Conservation (phyloP, 129 eudicot genomes). For the Kitagawia praeruptora region DNA sequence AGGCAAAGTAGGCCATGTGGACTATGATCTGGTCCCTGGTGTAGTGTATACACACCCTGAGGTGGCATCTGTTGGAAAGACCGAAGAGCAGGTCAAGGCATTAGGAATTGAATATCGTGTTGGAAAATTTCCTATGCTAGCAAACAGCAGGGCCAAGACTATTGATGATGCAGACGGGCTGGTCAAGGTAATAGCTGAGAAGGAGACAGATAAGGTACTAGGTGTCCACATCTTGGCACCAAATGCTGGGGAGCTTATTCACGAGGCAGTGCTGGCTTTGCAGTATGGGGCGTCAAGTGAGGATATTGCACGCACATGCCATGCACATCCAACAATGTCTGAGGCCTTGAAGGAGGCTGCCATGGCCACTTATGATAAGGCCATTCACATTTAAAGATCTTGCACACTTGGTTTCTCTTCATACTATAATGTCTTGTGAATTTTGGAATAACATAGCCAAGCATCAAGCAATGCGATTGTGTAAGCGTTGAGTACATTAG, state of each 20-base stretch:
- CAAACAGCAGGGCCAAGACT: constrained; percentile 86
- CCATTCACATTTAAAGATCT: constrained; percentile 59
- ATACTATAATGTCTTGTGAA: not conserved
- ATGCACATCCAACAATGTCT: constrained; percentile 91
- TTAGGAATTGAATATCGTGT: constrained; percentile 59
- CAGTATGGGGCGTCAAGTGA: constrained; percentile 82
- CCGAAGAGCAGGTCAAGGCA: constrained; percentile 85
- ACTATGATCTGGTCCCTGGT: constrained; percentile 82
- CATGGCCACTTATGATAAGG: constrained; percentile 80
- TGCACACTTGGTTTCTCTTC: constrained; percentile 5
- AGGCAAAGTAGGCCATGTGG: constrained; percentile 85
- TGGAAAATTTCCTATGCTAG: constrained; percentile 74
- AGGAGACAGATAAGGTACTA: constrained; percentile 72
- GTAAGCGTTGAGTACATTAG: constrained; percentile 8
- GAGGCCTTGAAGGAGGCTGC: constrained; percentile 94
- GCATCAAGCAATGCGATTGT: not conserved
- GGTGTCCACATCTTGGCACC: constrained; percentile 82
- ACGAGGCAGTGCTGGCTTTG: constrained; percentile 70
- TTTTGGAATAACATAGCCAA: constrained; percentile 9
- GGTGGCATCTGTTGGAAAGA: constrained; percentile 84
- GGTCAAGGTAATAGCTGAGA: constrained; percentile 75
- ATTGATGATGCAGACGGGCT: constrained; percentile 80
- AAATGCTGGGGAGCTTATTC: constrained; percentile 89
- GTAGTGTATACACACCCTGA: constrained; percentile 81
- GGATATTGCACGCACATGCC: constrained; percentile 88